phyloP scores from a whole-genome alignment of 306 rosid species.

The Rosa lucieae region DNA sequence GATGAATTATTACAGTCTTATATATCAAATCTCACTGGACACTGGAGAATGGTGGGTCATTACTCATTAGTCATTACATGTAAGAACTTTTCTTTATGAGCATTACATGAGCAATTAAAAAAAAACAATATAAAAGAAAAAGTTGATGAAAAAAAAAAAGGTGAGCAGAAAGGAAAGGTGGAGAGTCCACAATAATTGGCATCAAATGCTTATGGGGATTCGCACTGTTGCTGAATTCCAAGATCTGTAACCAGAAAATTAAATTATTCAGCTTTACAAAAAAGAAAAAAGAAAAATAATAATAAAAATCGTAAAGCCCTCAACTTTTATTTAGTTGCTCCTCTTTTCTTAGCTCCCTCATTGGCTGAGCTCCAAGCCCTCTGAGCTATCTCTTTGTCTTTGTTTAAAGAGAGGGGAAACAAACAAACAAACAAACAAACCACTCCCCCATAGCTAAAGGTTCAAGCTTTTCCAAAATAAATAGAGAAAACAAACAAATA shows the following conservation, averaged over 20 bases:
- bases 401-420: conserved; percentile 29
- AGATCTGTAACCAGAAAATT: conserved; percentile 54
- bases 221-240: conserved; percentile 97
- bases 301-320: not conserved
- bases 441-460: not conserved
- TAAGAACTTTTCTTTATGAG: not conserved
- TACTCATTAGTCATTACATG: conserved; percentile 7
- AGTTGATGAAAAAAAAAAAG: conserved; percentile 6
- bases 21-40: not conserved
- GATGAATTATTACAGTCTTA: not conserved
- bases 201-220: conserved; percentile 99
- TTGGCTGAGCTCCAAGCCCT: conserved; percentile 45
- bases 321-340: conserved; percentile 8
- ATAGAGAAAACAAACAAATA: not conserved
- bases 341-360: conserved; percentile 38
- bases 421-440: conserved; percentile 22
- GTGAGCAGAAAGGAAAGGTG: conserved; percentile 55
- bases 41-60: not conserved
- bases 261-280: conserved; percentile 15
- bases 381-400: conserved; percentile 44
- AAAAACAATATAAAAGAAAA: not conserved
- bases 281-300: too few relatives aligned
- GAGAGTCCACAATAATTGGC: conserved; percentile 98
- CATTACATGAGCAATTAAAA: conserved; percentile 1
- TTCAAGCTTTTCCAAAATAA: not conserved